phyloP scores from a whole-genome alignment of 2,329 filamentous ascomycete genomes.

The Bipolaris bicolor region DNA sequence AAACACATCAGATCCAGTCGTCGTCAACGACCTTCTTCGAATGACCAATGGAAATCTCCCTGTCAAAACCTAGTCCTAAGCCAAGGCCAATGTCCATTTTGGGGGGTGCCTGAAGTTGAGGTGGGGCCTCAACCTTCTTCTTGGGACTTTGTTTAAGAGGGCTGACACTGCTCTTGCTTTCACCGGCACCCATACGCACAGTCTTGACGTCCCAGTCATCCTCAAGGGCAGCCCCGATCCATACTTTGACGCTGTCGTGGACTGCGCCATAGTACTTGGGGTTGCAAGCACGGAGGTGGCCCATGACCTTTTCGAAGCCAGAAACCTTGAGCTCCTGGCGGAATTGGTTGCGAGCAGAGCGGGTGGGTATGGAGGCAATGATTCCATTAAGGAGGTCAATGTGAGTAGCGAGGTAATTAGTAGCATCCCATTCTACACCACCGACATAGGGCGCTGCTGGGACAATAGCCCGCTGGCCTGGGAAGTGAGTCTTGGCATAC shows the following conservation, averaged over 20 bases:
- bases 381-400: slow-evolving; percentile 92
- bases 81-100: slow-evolving; percentile 45
- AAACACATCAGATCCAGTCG: slow-evolving; percentile 41
- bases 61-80: slow-evolving; percentile 40
- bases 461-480: slow-evolving; percentile 83
- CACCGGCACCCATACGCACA: slow-evolving; percentile 72
- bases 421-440: slow-evolving; percentile 98
- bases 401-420: slow-evolving; percentile 92
- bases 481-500: slow-evolving; percentile 74
- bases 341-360: slow-evolving; percentile 74
- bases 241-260: slow-evolving; percentile 85
- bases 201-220: slow-evolving; percentile 86
- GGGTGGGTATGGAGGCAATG: slow-evolving; percentile 76
- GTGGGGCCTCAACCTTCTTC: slow-evolving; percentile 47
- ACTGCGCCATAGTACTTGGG: slow-evolving; percentile 96
- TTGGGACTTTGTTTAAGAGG: slow-evolving; percentile 51
- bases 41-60: slow-evolving; percentile 31
- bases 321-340: slow-evolving; percentile 80
- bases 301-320: slow-evolving; percentile 89
- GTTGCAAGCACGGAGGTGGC: slow-evolving; percentile 86
- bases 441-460: slow-evolving; percentile 95
- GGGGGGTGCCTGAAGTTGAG: slow-evolving; percentile 48
- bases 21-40: slow-evolving; percentile 28
- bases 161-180: slow-evolving; percentile 42
- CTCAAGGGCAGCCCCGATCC: slow-evolving; percentile 84